Base-by-base conservation (phyloP, 495 filamentous ascomycete species). In the Annulohypoxylon bovei region DNA sequence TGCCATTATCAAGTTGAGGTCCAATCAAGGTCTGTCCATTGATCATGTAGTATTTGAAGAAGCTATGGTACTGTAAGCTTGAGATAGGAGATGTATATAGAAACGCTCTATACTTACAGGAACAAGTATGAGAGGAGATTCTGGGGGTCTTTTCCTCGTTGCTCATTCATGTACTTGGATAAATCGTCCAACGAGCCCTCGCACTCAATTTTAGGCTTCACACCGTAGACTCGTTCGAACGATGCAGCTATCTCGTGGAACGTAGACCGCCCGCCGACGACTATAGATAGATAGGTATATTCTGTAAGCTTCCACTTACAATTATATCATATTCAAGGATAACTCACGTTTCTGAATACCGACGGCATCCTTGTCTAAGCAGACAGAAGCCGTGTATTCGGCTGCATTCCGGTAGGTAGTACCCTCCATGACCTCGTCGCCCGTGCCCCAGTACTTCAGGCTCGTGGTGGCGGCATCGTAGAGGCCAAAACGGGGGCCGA, bases 341-440 rank as follows among this genome's bases (percentile, higher is more conserved):
- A 50, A 78, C 78, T 75, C 62, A 81, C 78, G 61, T 20, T 73
- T 76, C 37, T 65, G 56, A 25, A 76, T 18, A 2, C 77, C 77
- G 5, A 74, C 69, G 12, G 76, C 77, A 1, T 58, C 25, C 42
- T 59, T 61, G 65, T 81, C 77, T 14, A 65, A 49, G 44, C 75
- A 77, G 3, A 80, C 69, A 9, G 74, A 75, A 4, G 79, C 78
- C n/a, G 77, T 78, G 62, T 68, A 81, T 53, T 79, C 62, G 1
- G 80, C 80, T 7, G 78, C 72, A 55, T 78, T 75, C 14, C 56
- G 65, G 62, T 81, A 80, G 0, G 68, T 79, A 1, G 78, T 80
- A 0, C 52, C 65, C 52, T 82, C 80, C 70, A 67, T 76, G 18
- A 71, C 39, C 68, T 82, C 79, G 44, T 78, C 68, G 4, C 79